Base-by-base conservation (phyloP, 1,284 basidiomycete species). In the Pseudozyma flocculosa region DNA sequence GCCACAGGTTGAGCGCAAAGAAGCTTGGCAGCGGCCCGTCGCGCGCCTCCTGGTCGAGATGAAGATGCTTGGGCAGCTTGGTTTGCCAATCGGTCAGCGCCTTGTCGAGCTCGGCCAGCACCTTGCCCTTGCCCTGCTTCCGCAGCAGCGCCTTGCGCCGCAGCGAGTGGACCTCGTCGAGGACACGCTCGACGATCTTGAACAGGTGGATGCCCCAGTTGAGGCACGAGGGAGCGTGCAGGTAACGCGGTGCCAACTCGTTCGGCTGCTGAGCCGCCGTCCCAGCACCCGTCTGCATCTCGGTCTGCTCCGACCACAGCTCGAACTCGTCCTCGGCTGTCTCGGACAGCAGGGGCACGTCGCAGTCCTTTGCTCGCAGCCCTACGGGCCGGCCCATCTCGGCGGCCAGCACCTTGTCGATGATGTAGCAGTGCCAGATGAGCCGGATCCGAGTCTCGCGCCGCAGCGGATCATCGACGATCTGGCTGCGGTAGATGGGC, bases 321-420 rank as follows among this genome's bases (percentile, higher is more conserved):
- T 80, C 80, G 40, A 75, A 73, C 65, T 81, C 80, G 61, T 81
- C 80, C n/a, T 76, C 70, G 46, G 80, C 80, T 17, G 70, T 51
- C 19, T 73, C 71, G 9, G 75, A 76, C 0, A 80, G 78, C 15
- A 81, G 61, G 0, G 80, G 80, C 9, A 74, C 79, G 3, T 79
- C 77, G 19, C 73, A 73, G 9, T 79, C 76, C 4, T 77, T 68
- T 32, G 78, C 79, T 1, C 78, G 72, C 21, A 81, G 67, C 8
- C 80, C 69, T 42, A 74, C 76, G 0, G 79, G 75, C 8, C 80
- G 74, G 4, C 80, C 80, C 38, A 80, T 81, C 61, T 81, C 80
- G 58, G 80, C 63, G 30, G 57, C 71, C 4, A 81, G 61, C 15
- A 78, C 69, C 67, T 80, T 80, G 68, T 80, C 79, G 23, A 81